Percentiles rank a stretch among this genome's conserved stretches.
phyloP scores from a whole-genome alignment of 495 filamentous ascomycete species.

The Immersiella caudata region DNA sequence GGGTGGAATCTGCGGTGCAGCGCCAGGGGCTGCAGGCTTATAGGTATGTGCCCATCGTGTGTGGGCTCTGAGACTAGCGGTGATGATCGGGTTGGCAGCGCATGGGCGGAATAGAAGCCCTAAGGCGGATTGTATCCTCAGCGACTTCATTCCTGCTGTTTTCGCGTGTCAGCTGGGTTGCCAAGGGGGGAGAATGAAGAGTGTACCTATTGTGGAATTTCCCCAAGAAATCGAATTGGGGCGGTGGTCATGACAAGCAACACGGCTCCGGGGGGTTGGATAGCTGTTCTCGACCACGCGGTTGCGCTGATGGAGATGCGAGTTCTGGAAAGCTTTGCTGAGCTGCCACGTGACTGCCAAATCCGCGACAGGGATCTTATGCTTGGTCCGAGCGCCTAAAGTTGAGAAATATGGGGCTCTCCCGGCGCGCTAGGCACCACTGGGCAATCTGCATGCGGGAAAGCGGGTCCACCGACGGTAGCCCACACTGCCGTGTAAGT shows the following conservation, averaged over 20 bases:
- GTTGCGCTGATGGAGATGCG: background rate
- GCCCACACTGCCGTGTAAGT: background rate
- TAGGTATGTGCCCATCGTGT: constrained; percentile 35
- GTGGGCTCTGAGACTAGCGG: constrained; percentile 34
- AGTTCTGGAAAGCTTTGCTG: constrained; percentile 33
- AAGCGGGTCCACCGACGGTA: background rate
- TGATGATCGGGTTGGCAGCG: constrained; percentile 20
- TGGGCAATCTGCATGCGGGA: background rate
- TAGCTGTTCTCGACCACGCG: background rate
- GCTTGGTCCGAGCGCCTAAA: constrained; percentile 22
- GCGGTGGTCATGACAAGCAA: constrained; percentile 27
- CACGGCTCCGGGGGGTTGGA: background rate
- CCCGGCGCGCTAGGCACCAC: constrained; percentile 7
- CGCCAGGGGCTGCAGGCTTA: constrained; percentile 29
- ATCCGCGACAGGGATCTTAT: constrained; percentile 19
- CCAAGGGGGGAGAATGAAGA: background rate
- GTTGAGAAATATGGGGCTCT: constrained; percentile 17
- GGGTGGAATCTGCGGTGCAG: constrained; percentile 57
- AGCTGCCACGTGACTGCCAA: constrained; percentile 7
- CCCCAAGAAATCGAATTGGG: constrained; percentile 13
- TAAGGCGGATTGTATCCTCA: constrained; percentile 33
- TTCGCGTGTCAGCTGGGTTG: background rate
- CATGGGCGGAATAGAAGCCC: constrained; percentile 38
- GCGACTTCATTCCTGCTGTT: constrained; percentile 37
- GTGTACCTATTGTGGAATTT: constrained; percentile 26